Conservation (phyloP, 2,329 filamentous ascomycete species). For the Fusarium clavum region DNA sequence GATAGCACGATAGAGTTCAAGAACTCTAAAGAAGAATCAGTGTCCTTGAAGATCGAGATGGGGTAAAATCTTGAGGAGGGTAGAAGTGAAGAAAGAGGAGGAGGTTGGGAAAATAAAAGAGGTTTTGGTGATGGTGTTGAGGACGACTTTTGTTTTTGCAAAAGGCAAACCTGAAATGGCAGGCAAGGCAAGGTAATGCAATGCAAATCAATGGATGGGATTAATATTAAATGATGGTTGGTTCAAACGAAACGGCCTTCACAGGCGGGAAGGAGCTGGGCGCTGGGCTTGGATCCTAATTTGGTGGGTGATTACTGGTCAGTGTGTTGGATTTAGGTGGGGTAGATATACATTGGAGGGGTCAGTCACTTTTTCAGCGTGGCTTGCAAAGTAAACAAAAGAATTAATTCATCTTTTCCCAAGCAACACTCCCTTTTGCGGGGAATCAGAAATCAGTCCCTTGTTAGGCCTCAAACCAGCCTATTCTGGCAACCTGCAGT, state of each 20-base stretch:
- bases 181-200: constrained; percentile 7
- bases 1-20: constrained; percentile 5
- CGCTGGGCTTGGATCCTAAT: not conserved
- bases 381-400: constrained; percentile 43
- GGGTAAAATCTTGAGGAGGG: constrained; percentile 4
- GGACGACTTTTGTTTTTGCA: constrained; percentile 15
- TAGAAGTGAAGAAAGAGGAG: constrained; percentile 17
- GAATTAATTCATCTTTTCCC: constrained; percentile 5
- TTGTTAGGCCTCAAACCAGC: not conserved
- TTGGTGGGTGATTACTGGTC: constrained; percentile 7
- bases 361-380: not conserved
- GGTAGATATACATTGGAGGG: constrained; percentile 8
- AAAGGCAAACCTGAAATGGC: constrained; percentile 19
- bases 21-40: constrained; percentile 21
- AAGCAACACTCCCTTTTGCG: constrained; percentile 16
- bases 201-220: constrained; percentile 10
- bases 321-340: constrained; percentile 4
- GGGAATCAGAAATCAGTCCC: not conserved
- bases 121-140: constrained; percentile 38
- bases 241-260: constrained; percentile 23
- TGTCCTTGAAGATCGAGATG: constrained; percentile 1
- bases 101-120: constrained; percentile 17
- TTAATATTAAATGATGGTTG: not conserved
- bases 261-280: constrained; percentile 12
- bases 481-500: not conserved